phyloP scores from a whole-genome alignment of 2,329 filamentous ascomycete genomes.

The Apiospora kogelbergensis region DNA sequence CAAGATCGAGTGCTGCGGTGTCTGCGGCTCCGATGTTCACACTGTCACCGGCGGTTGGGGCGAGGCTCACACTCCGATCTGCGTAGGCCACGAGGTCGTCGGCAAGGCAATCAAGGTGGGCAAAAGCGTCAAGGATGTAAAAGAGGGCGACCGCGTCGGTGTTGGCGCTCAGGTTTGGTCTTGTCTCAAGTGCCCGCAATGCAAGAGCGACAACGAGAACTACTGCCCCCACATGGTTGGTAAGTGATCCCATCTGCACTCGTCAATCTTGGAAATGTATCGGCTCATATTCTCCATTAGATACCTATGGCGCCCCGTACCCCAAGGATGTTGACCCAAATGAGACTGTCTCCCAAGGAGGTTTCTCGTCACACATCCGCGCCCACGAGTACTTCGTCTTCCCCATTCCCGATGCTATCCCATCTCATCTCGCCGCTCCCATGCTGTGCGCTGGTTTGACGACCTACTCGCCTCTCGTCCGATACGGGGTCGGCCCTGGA shows the following conservation, averaged over 20 bases:
- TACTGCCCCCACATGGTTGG: conserved; percentile 45
- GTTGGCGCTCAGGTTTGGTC: conserved; percentile 58
- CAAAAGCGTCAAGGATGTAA: conserved; percentile 44
- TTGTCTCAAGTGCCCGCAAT: conserved; percentile 8
- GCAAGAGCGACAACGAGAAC: conserved; percentile 49
- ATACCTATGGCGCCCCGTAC: conserved; percentile 60
- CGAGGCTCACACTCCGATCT: conserved; percentile 39
- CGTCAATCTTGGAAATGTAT: too few relatives aligned
- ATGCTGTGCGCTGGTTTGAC: conserved; percentile 80
- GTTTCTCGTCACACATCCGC: conserved; percentile 51
- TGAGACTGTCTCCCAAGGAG: conserved; percentile 65
- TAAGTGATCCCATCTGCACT: conserved; percentile 19
- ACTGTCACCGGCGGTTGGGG: conserved; percentile 34
- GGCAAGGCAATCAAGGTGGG: conserved; percentile 47
- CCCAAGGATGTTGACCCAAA: conserved; percentile 53
- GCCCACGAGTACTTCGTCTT: conserved; percentile 59
- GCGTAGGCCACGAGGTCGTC: conserved; percentile 61
- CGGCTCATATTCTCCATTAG: conserved; percentile 19
- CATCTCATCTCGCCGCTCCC: conserved; percentile 56
- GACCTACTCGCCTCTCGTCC: conserved; percentile 66
- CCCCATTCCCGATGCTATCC: conserved; percentile 54
- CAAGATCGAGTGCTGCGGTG: conserved; percentile 65
- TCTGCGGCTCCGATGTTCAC: conserved; percentile 55
- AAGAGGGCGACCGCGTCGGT: conserved; percentile 64
- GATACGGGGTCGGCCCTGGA: conserved; percentile 67